Evolutionary conservation across 805 yeast species (phyloP).

Genomic region (Wickerhamomyces bovis): DNA sequence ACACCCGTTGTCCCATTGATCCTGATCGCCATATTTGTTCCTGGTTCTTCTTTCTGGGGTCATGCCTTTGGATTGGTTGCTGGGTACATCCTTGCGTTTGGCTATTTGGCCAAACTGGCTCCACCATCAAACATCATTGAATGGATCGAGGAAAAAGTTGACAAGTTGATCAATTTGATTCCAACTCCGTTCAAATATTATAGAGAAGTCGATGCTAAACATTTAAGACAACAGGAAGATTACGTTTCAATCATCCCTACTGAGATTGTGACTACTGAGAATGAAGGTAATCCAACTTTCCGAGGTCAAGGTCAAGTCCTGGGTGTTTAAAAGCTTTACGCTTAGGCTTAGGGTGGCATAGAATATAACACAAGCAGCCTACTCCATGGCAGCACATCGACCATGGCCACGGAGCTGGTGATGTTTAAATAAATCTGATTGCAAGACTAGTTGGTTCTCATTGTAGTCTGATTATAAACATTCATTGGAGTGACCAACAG

Average conservation of each 20-base stretch:
- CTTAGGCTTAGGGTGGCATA: too few relatives aligned
- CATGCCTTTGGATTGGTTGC: constrained; percentile 61
- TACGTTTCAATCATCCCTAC: constrained; percentile 26
- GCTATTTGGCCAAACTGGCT: constrained; percentile 47
- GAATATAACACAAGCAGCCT: too few relatives aligned
- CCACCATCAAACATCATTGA: constrained; percentile 63
- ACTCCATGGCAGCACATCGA: too few relatives aligned
- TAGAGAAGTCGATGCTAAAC: constrained; percentile 54
- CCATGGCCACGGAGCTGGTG: too few relatives aligned
- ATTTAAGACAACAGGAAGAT: constrained; percentile 29
- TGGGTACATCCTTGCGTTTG: constrained; percentile 60
- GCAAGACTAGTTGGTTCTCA: too few relatives aligned
- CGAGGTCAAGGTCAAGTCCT: constrained; percentile 21
- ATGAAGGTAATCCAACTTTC: constrained; percentile 8
- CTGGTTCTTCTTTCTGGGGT: constrained; percentile 67
- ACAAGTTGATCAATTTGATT: constrained; percentile 43
- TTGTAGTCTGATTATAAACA: too few relatives aligned
- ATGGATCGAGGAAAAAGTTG: constrained; percentile 55
- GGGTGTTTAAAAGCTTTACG: constrained; percentile 6
- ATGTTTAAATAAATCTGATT: too few relatives aligned
- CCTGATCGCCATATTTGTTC: constrained; percentile 45
- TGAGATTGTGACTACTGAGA: background rate
- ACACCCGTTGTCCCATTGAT: constrained; percentile 52
- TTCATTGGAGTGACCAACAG: too few relatives aligned
- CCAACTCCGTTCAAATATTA: constrained; percentile 51